Evolutionary conservation across 352 stramenopile species (phyloP).

Genomic region (Saprolegnia parasitica): DNA sequence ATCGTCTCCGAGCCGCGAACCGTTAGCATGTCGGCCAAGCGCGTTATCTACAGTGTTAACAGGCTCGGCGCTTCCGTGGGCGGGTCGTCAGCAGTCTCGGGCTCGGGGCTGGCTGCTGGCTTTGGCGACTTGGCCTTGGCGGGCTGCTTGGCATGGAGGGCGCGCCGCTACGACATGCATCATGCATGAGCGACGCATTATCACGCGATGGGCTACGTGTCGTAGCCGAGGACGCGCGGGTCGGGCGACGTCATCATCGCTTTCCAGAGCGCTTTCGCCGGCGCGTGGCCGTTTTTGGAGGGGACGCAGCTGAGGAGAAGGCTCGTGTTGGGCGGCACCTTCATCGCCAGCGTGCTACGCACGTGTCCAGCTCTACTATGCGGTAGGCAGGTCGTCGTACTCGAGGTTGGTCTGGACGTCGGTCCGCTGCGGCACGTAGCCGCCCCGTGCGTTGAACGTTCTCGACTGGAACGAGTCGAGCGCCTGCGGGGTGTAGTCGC

Average conservation of each 20-base stretch:
- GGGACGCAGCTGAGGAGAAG: not conserved
- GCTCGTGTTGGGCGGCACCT: not conserved
- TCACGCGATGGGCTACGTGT: conserved; percentile 4
- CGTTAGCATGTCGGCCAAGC: no score
- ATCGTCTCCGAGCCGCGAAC: no score
- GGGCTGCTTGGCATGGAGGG: not conserved
- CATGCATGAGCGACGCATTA: not conserved
- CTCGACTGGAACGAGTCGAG: not conserved
- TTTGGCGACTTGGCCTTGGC: no score
- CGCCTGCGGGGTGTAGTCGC: not conserved
- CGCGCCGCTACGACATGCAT: not conserved
- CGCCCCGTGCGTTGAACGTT: conserved; percentile 4
- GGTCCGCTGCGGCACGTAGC: conserved; percentile 1
- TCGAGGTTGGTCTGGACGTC: not conserved
- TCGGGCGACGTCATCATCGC: conserved; percentile 13
- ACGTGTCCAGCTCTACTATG: no score
- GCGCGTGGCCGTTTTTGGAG: not conserved
- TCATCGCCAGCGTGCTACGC: not conserved
- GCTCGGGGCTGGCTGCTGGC: no score
- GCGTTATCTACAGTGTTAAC: no score
- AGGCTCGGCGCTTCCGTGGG: no score
- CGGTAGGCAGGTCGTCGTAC: no score
- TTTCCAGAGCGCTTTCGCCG: conserved; percentile 4
- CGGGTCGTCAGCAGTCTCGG: no score
- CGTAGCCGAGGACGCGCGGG: conserved; percentile 6